Percentiles rank a stretch among this genome's conserved stretches.
Conservation (phyloP, 2,329 filamentous ascomycete genomes). For the Penicillium sp. region DNA sequence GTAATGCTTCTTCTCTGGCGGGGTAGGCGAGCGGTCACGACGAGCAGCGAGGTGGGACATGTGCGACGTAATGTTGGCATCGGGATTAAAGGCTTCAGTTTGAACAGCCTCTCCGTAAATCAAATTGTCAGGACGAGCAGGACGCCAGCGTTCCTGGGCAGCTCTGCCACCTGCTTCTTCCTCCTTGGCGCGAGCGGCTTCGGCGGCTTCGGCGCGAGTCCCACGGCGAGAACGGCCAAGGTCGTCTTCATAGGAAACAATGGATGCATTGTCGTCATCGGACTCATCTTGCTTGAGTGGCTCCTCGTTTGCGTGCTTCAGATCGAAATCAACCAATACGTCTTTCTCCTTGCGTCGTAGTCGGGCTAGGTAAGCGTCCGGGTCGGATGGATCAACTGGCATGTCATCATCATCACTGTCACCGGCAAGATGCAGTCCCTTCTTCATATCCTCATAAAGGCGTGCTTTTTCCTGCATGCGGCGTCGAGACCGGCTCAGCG, state of each 20-base stretch:
- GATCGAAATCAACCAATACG: conserved; percentile 85
- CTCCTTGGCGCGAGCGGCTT: conserved; percentile 57
- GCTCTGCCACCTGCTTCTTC: conserved; percentile 22
- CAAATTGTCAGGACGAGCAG: conserved; percentile 63
- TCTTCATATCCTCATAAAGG: conserved; percentile 84
- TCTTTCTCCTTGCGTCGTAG: conserved; percentile 56
- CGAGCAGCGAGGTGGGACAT: conserved; percentile 79
- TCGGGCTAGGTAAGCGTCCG: conserved; percentile 52
- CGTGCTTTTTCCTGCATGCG: conserved; percentile 89
- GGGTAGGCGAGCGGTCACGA: conserved; percentile 76
- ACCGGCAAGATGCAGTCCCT: conserved; percentile 72
- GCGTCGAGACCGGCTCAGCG: conserved; percentile 66
- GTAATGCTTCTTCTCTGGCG: conserved; percentile 79
- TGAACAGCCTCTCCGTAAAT: conserved; percentile 89
- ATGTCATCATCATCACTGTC: conserved; percentile 38
- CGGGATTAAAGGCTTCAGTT: conserved; percentile 75
- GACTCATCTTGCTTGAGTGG: conserved; percentile 33
- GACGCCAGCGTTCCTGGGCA: conserved; percentile 36
- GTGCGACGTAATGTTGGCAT: conserved; percentile 60
- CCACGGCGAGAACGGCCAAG: conserved; percentile 80
- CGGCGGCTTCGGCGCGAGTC: conserved; percentile 67
- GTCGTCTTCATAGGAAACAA: conserved; percentile 88
- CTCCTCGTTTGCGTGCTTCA: conserved; percentile 82
- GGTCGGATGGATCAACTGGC: conserved; percentile 14
- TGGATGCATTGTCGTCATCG: conserved; percentile 54